phyloP scores from a whole-genome alignment of 169 alveolate genomes.

The Cyclospora cayetanensis region DNA sequence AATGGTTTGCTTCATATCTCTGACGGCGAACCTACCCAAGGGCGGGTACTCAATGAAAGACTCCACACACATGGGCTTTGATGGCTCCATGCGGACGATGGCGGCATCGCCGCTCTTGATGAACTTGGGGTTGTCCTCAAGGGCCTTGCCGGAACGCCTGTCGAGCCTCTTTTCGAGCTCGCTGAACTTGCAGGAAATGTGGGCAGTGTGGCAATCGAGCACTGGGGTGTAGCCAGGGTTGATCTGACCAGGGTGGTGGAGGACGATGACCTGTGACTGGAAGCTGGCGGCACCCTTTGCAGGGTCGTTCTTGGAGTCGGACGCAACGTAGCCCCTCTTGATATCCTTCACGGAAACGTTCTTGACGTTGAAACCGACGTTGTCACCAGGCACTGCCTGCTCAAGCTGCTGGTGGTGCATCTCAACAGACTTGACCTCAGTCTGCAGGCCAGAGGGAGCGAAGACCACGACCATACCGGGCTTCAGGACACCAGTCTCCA shows the following conservation, averaged over 20 bases:
- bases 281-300: slow-evolving; percentile 95
- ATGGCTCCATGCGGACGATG: slow-evolving; percentile 94
- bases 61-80: slow-evolving; percentile 97
- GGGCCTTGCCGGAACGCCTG: slow-evolving; percentile 96
- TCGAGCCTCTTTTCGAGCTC: slow-evolving; percentile 93
- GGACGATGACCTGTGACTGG: slow-evolving; percentile 95
- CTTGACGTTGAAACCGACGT: slow-evolving; percentile 96
- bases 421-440: slow-evolving; percentile 98
- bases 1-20: slow-evolving; percentile 98
- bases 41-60: slow-evolving; percentile 97
- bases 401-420: slow-evolving; percentile 98
- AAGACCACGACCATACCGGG: slow-evolving; percentile 93
- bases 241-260: slow-evolving; percentile 98
- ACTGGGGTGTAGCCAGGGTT: slow-evolving; percentile 98
- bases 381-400: slow-evolving; percentile 99
- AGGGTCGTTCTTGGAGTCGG: slow-evolving; percentile 97
- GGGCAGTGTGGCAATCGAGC: slow-evolving; percentile 98
- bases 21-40: slow-evolving; percentile 98
- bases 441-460: slow-evolving; percentile 96
- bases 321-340: slow-evolving; percentile 96
- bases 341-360: slow-evolving; percentile 96
- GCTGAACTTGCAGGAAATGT: slow-evolving; percentile 97
- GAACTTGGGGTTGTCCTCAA: slow-evolving; percentile 96
- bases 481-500: slow-evolving; percentile 97
- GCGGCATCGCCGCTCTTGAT: slow-evolving; percentile 98